Evolutionary conservation across 306 rosid genomes (phyloP), one percentile per base, ranked within the genome.

Genomic region (Trifolium dubium): DNA sequence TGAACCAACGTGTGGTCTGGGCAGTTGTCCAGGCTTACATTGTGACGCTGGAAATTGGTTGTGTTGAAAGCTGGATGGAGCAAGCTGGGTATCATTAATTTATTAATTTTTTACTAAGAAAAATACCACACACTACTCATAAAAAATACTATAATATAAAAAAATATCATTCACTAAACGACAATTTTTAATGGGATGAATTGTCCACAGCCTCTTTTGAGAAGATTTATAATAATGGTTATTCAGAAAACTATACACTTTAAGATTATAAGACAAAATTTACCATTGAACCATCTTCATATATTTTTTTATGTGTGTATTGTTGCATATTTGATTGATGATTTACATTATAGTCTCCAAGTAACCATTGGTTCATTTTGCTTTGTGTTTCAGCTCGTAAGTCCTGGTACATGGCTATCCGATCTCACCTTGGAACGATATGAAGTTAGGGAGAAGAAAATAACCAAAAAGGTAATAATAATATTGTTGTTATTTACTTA

Each of bases 391-490:
- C 89, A 89, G 93, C 69, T 83, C 43, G 97, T 91, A 4, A 89
- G 94, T 67, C 98, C 97, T 18, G 98, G 98, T 3, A 77, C 96
- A 17, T 91, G 94, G 93, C 74, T 93, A 1, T 91, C 90, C 23
- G 97, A 93, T 81, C 87, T 93, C 71, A 88, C 92, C 56, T 78
- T 91, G 13, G 97, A 93, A 60, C 88, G 97, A 39, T 93, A 93
- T 23, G 96, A 93, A 76, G 98, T 93, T 66, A 84, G 97, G 81
- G 98, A 93, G 92, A 93, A 89, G 87, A 93, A 91, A 84, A 89
- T 83, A 56, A 59, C 96, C 23, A 93, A 89, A 76, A 93, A 91
- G 94, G 84, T 83, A 61, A 9, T 4, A 3, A 60, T 23, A 55
- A 55, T 55, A 10, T 23, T 55, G 34, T 55, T 23, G 10, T 13